Evolutionary conservation across 345 rosid genomes (phyloP).

Genomic region (Kandelia obovata): DNA sequence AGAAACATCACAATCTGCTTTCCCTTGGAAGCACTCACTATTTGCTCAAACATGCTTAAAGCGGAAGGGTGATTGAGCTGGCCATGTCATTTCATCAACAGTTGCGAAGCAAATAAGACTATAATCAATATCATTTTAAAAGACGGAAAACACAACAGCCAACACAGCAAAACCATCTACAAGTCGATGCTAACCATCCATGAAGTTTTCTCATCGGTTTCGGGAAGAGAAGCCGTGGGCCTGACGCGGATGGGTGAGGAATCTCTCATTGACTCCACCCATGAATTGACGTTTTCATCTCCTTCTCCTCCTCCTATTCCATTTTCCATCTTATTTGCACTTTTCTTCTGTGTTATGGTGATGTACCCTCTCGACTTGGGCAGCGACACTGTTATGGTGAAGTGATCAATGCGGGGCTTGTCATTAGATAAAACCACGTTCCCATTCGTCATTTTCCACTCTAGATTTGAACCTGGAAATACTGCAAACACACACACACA

Average conservation of each 20-base stretch:
- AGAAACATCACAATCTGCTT: conserved; percentile 90
- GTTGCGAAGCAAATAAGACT: not conserved
- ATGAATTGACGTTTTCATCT: conserved; percentile 51
- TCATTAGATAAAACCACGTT: conserved; percentile 14
- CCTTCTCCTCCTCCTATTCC: conserved; percentile 17
- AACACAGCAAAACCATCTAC: not conserved
- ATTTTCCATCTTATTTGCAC: not conserved
- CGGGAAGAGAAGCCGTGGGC: conserved; percentile 37
- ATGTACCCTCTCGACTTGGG: conserved; percentile 3
- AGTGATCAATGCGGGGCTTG: conserved; percentile 3
- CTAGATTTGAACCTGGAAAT: not conserved
- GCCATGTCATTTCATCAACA: not conserved
- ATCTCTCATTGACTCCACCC: conserved; percentile 86
- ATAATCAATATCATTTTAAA: not conserved
- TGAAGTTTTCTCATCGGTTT: conserved; percentile 34
- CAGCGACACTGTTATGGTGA: conserved; percentile 9
- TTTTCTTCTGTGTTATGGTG: not conserved
- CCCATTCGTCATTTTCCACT: conserved; percentile 23
- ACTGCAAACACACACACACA: not conserved
- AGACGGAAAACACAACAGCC: not conserved
- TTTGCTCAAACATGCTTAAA: conserved; percentile 60
- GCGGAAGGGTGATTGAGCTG: conserved; percentile 85
- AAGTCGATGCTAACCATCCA: conserved; percentile 53
- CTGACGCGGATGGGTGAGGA: conserved; percentile 80
- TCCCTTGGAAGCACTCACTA: conserved; percentile 60